phyloP scores from a whole-genome alignment of 306 rosid genomes.

The apple (Malus domestica) region DNA sequence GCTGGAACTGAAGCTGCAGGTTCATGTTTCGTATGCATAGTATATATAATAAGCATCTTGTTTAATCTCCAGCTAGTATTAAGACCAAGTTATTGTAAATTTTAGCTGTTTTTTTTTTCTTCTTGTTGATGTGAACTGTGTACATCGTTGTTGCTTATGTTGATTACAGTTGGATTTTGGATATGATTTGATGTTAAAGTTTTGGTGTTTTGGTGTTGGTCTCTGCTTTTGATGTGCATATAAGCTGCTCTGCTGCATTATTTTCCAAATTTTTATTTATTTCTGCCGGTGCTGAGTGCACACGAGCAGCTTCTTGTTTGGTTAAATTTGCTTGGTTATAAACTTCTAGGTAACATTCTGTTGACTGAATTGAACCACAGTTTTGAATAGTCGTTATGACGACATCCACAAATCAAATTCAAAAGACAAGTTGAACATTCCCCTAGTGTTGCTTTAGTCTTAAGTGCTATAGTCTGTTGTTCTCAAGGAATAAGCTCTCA shows the following conservation, averaged over 20 bases:
- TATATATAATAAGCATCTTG: neutral
- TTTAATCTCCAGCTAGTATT: neutral
- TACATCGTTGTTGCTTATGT: neutral
- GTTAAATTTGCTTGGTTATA: neutral
- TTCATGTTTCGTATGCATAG: neutral
- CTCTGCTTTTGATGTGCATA: neutral
- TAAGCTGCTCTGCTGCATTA: neutral
- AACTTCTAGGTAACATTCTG: neutral
- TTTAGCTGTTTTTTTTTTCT: neutral
- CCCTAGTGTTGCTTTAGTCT: neutral
- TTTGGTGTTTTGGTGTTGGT: neutral
- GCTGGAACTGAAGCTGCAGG: conserved; percentile 3
- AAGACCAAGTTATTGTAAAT: neutral
- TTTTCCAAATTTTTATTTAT: neutral
- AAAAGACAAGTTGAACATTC: neutral
- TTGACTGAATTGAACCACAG: neutral
- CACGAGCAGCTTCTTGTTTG: neutral
- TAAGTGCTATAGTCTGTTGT: neutral
- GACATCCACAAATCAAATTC: neutral
- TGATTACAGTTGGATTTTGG: neutral
- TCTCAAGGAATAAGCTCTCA: no score
- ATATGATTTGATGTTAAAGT: neutral
- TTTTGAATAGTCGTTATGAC: neutral
- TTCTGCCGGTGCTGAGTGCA: neutral
- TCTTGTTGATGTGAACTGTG: neutral